phyloP scores from a whole-genome alignment of 2,329 filamentous ascomycete genomes.

The Xylaria sp. region DNA sequence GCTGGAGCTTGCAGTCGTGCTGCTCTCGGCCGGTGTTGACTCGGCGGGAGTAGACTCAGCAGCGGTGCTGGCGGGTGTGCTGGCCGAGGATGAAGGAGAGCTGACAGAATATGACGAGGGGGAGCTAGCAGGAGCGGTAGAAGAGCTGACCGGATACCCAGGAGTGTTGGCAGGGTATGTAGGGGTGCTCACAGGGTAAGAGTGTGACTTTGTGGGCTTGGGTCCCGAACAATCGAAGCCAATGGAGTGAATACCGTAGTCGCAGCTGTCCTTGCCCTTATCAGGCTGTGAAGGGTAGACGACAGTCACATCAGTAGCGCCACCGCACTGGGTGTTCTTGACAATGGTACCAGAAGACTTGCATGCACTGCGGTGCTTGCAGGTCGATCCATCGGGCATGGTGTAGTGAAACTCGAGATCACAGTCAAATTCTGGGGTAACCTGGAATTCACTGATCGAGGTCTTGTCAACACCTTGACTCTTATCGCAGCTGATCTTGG shows the following conservation, averaged over 20 bases:
- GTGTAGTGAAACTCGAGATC: constrained; percentile 87
- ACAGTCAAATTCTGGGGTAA: constrained; percentile 79
- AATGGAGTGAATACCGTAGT: constrained; percentile 78
- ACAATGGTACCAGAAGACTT: constrained; percentile 74
- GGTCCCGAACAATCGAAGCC: constrained; percentile 75
- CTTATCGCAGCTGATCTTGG: constrained; percentile 67
- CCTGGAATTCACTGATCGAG: constrained; percentile 79
- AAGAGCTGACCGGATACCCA: constrained; percentile 41
- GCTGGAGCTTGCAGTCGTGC: no score
- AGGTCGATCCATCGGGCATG: constrained; percentile 84
- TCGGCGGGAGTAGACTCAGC: constrained; percentile 4
- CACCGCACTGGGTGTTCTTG: constrained; percentile 90
- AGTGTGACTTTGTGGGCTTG: constrained; percentile 48
- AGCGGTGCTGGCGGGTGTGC: constrained; percentile 38
- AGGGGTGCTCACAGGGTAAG: constrained; percentile 42
- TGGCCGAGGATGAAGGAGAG: constrained; percentile 41
- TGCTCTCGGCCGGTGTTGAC: neutral
- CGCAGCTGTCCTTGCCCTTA: constrained; percentile 69
- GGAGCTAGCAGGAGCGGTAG: constrained; percentile 42
- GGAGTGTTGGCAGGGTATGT: constrained; percentile 41
- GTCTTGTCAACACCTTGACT: constrained; percentile 66
- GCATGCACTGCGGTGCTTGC: constrained; percentile 81
- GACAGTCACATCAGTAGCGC: constrained; percentile 83
- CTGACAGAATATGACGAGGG: constrained; percentile 34
- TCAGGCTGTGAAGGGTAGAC: constrained; percentile 70